Base-by-base conservation (phyloP, 1,284 basidiomycete genomes). In the Moesziomyces sp. region DNA sequence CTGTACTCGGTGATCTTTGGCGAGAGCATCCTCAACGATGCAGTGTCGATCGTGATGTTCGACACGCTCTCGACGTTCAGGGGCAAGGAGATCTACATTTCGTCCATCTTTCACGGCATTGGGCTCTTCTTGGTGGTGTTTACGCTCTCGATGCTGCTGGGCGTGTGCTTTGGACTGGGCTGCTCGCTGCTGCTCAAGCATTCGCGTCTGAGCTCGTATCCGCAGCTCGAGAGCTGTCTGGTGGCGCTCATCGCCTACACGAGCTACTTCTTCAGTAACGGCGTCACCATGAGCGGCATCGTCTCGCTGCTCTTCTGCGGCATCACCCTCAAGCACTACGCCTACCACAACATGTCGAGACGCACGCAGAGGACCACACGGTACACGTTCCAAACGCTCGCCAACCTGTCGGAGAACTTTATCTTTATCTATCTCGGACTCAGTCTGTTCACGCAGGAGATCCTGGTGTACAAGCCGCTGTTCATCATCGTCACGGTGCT, bases 41-140 rank as follows among this genome's bases (percentile, higher is more conserved):
- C 96, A 28, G 96, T 99, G 78, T 94, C 93, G 87, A 99, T 99
- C 87, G 96, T 99, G 86, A 97, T 99, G 93, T 99, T 98, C 86
- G 96, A 99, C 85, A 97, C 95, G 0, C 86, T 98, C 50, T 91
- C 92, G 4, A 92, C 91, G 78, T 97, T 99, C 85, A 92, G 96
- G 75, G 93, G 93, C 24, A 89, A 91, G 58, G 92, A 96, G 78
- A 91, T 99, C 61, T 92, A 91, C 84, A 81, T 97, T 26, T 89
- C 90, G 8, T 96, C 94, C 3, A 88, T 99, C 74, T 96, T 99
- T 87, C 92, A 95, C 82, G 96, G 94, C 40, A 90, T 93, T 35
- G 95, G 95, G 26, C 94, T 99, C 75, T 99, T 99, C 89, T 86
- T 98, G 79, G 88, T 98, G 76, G 93, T 94, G 0, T 99, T 99